These are phyloP conservation scores for Diaporthe sp. DNA, from an alignment of 2,329 filamentous ascomycete genomes.

Conservation along the genomic window DNA sequence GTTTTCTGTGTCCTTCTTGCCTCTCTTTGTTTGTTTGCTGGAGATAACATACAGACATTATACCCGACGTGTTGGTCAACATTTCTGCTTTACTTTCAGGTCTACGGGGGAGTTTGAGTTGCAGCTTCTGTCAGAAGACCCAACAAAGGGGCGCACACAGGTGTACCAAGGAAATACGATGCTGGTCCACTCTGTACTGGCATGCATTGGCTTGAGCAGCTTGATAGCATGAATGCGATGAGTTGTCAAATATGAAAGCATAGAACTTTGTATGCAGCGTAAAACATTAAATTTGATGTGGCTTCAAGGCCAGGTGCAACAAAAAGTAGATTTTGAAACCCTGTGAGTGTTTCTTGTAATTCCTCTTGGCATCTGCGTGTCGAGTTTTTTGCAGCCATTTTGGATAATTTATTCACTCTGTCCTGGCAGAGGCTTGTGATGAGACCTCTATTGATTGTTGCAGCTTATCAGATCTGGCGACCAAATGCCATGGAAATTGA, in stretches of 20 bases:
- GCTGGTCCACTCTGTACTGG: not conserved
- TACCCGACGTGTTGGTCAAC: conserved; percentile 37
- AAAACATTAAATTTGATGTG: not conserved
- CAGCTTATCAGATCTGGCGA: not conserved
- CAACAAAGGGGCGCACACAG: not conserved
- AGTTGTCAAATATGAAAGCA: not conserved
- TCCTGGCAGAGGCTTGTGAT: not conserved
- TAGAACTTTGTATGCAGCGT: not conserved
- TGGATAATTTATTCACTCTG: not conserved
- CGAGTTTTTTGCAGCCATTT: not conserved
- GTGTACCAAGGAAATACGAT: not conserved
- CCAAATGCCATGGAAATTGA: too few species aligned
- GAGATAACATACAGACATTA: conserved; percentile 38
- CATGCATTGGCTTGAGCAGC: conserved; percentile 26
- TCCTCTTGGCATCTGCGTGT: not conserved
- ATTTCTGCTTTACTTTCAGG: conserved; percentile 29
- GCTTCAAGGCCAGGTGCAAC: not conserved
- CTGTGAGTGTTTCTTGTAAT: not conserved
- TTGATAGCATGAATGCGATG: conserved; percentile 34
- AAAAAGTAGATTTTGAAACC: not conserved
- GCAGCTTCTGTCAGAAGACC: not conserved
- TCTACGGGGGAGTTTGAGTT: conserved; percentile 7
- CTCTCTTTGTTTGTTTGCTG: conserved; percentile 34
- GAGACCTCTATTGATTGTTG: not conserved
- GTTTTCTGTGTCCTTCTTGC: conserved; percentile 4